Conservation (phyloP, 139 green algal species). For the Tetraselmis chui region DNA sequence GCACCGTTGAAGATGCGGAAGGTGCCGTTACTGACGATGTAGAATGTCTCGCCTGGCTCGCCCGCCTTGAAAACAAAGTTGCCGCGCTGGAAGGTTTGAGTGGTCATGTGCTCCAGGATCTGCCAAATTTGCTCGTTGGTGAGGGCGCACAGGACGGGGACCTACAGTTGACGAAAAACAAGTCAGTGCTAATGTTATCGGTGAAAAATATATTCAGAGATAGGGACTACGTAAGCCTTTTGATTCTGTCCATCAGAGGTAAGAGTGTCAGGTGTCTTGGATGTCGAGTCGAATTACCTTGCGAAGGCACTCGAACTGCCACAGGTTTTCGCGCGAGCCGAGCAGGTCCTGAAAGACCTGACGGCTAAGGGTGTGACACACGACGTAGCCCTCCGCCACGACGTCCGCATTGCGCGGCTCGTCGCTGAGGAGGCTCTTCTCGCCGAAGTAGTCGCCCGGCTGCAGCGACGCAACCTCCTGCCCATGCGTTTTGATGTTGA, state of each 20-base stretch:
- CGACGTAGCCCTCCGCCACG: conserved; percentile 41
- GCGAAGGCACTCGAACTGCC: conserved; percentile 73
- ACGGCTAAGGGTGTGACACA: conserved; percentile 57
- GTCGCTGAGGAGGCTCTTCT: conserved; percentile 60
- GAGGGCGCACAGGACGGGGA: conserved; percentile 19
- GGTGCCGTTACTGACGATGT: conserved; percentile 71
- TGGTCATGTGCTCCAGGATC: conserved; percentile 53
- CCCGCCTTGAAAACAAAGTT: conserved; percentile 58
- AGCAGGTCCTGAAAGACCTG: conserved; percentile 75
- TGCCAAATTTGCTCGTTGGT: conserved; percentile 70
- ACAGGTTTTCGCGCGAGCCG: conserved; percentile 72
- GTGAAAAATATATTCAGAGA: background rate
- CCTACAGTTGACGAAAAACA: background rate
- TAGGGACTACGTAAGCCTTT: too few species aligned
- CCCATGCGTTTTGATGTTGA: conserved; percentile 24
- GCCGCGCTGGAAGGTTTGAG: conserved; percentile 13
- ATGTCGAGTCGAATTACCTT: conserved; percentile 34
- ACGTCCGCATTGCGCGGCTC: conserved; percentile 25
- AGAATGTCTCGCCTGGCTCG: conserved; percentile 71
- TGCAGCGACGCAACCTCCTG: conserved; percentile 24
- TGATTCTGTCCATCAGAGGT: background rate
- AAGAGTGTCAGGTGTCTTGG: background rate
- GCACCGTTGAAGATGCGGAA: conserved; percentile 64
- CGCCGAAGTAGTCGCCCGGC: conserved; percentile 66
- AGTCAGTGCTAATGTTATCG: background rate